Evolutionary conservation across 805 yeast genomes (phyloP), one percentile per base, ranked within the genome.

Genomic region (Tetrapisispora namnaoensis): DNA sequence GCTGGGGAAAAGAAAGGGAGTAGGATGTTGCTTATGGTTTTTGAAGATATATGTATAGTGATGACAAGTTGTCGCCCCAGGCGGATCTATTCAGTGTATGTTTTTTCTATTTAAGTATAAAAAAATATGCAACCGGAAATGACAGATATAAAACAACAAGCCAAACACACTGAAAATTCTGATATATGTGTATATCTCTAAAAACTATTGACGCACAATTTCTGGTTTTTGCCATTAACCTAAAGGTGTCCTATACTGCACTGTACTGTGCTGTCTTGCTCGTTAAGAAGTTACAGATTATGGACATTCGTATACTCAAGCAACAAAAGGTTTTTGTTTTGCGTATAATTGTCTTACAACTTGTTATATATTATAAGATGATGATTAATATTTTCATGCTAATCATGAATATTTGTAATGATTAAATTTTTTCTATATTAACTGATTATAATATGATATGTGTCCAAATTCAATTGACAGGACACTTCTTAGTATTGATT

Each of bases 31-130:
- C 10, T 11, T 34, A 14, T 16, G 7, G 24, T 14, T 43, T 34
- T 16, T 8, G 10, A 14, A 17, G 37, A 32, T 44, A 14, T 14
- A 6, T 8, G 38, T 50, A 39, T 42, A 46, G 52, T 60, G 70
- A 63, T 64, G 70, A 65, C 67, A 49, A 50, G 70, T 61, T 66
- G 70, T 66, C 70, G 70, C 70, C 70, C 70, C 70, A 66, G 61
- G 61, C 70, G 70, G 69, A 65, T 60, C 63, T 53, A 54, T 39
- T 42, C 44, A 42, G 44, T 42, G 44, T 42, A 42, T 32, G 18
- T 21, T 42, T 30, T 32, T 42, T 42, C 44, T 42, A 42, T 42
- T 42, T 42, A 42, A 42, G 44, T 42, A 42, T 42, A 42, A 42
- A 42, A 32, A 30, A 32, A 22, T 42, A 11, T 35, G 16, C 27